phyloP scores from a whole-genome alignment of 2,329 filamentous ascomycete genomes.

The Aciculosporium take region DNA sequence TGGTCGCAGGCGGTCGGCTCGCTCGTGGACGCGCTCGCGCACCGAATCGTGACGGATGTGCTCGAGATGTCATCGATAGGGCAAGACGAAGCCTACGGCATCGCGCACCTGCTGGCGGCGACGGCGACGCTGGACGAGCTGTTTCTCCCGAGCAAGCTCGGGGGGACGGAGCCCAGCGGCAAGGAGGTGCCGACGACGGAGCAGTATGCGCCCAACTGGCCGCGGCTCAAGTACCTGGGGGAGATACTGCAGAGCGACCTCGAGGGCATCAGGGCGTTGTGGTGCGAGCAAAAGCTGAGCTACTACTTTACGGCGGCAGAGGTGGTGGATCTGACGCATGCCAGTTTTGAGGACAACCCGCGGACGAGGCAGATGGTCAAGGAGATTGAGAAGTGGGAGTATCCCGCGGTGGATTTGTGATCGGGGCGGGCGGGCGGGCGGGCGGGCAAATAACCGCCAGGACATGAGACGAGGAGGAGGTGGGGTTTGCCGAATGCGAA shows the following conservation, averaged over 20 bases:
- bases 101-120: slow-evolving; percentile 42
- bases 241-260: slow-evolving; percentile 54
- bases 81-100: slow-evolving; percentile 49
- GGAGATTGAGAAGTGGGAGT: slow-evolving; percentile 40
- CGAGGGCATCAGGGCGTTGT: slow-evolving; percentile 47
- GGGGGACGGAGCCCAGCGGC: slow-evolving; percentile 12
- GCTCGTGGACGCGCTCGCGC: slow-evolving; percentile 41
- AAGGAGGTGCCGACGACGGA: slow-evolving; percentile 39
- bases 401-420: slow-evolving; percentile 18
- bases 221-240: slow-evolving; percentile 48
- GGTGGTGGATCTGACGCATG: slow-evolving; percentile 46
- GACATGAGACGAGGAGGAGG: too few relatives aligned
- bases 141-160: slow-evolving; percentile 34
- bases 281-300: slow-evolving; percentile 52
- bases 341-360: slow-evolving; percentile 50
- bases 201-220: slow-evolving; percentile 47
- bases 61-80: slow-evolving; percentile 47
- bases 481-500: too few relatives aligned
- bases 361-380: slow-evolving; percentile 42
- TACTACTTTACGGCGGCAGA: slow-evolving; percentile 47
- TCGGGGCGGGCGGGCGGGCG: neutral
- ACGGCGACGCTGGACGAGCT: slow-evolving; percentile 46
- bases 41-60: slow-evolving; percentile 47
- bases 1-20: slow-evolving; percentile 50
- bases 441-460: too few relatives aligned